Percentiles rank a stretch among this genome's conserved stretches.
Evolutionary conservation across 768 basidiomycete species (phyloP).

Genomic region (Termitomyces sp.): DNA sequence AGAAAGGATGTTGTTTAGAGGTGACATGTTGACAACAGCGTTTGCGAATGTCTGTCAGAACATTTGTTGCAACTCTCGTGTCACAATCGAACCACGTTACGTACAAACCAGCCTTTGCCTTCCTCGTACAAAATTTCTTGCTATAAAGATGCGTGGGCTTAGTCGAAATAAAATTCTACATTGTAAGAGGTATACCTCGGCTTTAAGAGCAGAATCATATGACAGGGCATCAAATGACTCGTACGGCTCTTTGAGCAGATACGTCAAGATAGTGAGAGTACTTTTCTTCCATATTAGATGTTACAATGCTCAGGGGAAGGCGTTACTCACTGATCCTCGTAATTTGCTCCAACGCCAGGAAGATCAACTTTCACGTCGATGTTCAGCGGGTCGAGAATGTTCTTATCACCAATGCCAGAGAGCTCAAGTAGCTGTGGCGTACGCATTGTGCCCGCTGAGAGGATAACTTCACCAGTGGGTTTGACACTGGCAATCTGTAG

Average conservation of each 20-base stretch:
- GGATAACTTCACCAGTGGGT: conserved; percentile 20
- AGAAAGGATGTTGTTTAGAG: conserved; percentile 20
- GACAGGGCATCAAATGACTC: conserved; percentile 24
- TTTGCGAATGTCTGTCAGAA: conserved; percentile 24
- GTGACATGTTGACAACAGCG: conserved; percentile 21
- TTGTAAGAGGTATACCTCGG: conserved; percentile 15
- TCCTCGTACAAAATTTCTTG: conserved; percentile 22
- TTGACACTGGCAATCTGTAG: conserved; percentile 11
- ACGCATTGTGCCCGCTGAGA: conserved; percentile 24
- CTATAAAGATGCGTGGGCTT: conserved; percentile 5
- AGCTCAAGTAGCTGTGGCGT: conserved; percentile 31
- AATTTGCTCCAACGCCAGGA: conserved; percentile 27
- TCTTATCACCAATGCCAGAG: conserved; percentile 24
- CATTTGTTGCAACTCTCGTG: neutral
- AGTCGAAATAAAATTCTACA: neutral
- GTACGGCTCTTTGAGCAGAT: conserved; percentile 22
- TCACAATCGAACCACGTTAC: conserved; percentile 3
- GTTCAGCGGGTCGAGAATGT: conserved; percentile 14
- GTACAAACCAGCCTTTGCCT: conserved; percentile 23
- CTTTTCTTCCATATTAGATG: conserved; percentile 8
- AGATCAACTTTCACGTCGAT: conserved; percentile 25
- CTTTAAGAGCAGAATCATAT: conserved; percentile 21
- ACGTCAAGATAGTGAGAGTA: conserved; percentile 23
- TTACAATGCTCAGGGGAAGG: neutral
- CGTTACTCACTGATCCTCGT: conserved; percentile 23